Percentiles rank a stretch among this genome's conserved stretches.
Conservation (phyloP, 345 rosid species). For the Mallotus nudiflorus region DNA sequence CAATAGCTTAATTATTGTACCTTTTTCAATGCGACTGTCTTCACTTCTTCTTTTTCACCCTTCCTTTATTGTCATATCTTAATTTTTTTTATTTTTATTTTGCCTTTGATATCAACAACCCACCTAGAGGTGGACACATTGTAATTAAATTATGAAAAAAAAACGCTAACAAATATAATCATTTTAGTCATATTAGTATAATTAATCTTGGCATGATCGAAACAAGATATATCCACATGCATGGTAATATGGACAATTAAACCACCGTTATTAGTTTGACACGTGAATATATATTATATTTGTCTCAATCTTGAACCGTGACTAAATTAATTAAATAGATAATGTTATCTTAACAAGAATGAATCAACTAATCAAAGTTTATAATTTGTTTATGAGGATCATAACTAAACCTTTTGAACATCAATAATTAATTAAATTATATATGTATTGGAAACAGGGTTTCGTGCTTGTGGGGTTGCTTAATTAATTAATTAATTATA, state of each 20-base stretch:
- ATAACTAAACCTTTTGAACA: not conserved
- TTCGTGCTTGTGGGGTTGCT: constrained; percentile 28
- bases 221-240: constrained; percentile 34
- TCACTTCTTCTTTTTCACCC: not conserved
- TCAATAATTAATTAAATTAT: not conserved
- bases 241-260: constrained; percentile 12
- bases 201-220: constrained; percentile 3
- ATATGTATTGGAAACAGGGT: constrained; percentile 16
- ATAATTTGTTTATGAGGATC: constrained; percentile 3
- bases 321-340: not conserved
- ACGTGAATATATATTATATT: constrained; percentile 9
- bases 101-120: not conserved
- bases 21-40: no score
- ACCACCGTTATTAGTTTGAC: constrained; percentile 17
- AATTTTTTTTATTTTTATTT: no score
- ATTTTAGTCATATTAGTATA: not conserved
- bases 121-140: constrained; percentile 10
- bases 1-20: not conserved
- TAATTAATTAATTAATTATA: not conserved
- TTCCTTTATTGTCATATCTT: no score
- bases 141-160: no score
- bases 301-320: constrained; percentile 16
- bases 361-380: not conserved
- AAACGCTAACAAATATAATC: no score
- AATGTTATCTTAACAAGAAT: constrained; percentile 9